Conservation (phyloP, 2,329 filamentous ascomycete species). For the Trichoderma hamatum region DNA sequence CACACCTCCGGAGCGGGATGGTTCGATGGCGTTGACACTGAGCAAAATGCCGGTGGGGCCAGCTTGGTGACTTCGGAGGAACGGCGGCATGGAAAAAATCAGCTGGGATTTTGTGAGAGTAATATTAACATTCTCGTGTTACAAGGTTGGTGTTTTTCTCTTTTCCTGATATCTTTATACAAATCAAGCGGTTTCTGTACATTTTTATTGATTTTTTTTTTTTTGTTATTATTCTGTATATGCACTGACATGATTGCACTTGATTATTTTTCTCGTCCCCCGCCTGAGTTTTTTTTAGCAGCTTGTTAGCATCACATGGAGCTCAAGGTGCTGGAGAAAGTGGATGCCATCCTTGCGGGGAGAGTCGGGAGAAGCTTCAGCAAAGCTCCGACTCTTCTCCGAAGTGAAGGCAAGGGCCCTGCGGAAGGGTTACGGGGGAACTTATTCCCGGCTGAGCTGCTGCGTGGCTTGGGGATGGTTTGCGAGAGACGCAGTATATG, state of each 20-base stretch:
- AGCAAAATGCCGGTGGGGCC: constrained; percentile 25
- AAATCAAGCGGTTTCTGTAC: not conserved
- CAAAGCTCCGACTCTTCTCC: constrained; percentile 7
- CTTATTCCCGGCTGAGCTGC: not conserved
- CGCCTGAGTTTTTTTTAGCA: not conserved
- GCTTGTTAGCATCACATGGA: not conserved
- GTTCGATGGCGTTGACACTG: constrained; percentile 21
- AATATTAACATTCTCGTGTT: not conserved
- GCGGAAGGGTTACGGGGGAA: not conserved
- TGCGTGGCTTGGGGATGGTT: too few relatives aligned
- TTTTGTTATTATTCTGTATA: not conserved
- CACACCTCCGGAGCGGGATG: constrained; percentile 17
- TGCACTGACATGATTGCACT: not conserved
- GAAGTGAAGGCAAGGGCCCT: not conserved
- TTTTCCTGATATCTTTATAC: not conserved
- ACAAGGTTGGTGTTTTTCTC: not conserved
- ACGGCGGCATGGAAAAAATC: not conserved
- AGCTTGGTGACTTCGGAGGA: constrained; percentile 11
- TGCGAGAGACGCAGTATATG: not conserved
- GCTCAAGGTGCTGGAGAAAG: not conserved
- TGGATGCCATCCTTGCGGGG: not conserved
- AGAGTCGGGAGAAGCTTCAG: constrained; percentile 4
- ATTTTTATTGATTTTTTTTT: not conserved
- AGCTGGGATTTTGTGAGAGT: not conserved
- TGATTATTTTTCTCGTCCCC: not conserved